A percentile compares a stretch with the other conserved stretches of the same genome.
phyloP scores from a whole-genome alignment of 768 basidiomycete species.

The Infundibulicybe gibba region DNA sequence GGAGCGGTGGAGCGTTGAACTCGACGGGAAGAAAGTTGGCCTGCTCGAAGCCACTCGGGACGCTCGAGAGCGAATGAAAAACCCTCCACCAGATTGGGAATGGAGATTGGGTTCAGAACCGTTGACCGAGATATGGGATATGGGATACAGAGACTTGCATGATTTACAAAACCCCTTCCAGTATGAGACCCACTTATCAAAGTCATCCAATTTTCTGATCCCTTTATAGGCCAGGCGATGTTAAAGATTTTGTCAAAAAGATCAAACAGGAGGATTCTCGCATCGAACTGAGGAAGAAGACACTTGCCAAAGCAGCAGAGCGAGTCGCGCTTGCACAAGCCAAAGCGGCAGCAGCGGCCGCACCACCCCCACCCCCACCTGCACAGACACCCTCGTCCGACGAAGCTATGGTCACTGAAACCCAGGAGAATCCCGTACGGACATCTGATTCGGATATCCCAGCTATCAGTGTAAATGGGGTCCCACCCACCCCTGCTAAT shows the following conservation, averaged over 20 bases:
- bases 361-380: constrained; percentile 11
- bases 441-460: too few species aligned
- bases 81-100: constrained; percentile 58
- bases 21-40: constrained; percentile 47
- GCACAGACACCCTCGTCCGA: constrained; percentile 10
- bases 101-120: constrained; percentile 66
- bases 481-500: constrained; percentile 23
- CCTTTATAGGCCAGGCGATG: constrained; percentile 58
- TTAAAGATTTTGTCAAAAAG: constrained; percentile 72
- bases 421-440: too few species aligned
- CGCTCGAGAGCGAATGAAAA: constrained; percentile 49
- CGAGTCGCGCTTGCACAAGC: constrained; percentile 21
- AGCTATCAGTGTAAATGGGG: too few species aligned
- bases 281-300: constrained; percentile 51
- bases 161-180: constrained; percentile 67
- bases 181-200: constrained; percentile 32
- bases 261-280: constrained; percentile 62
- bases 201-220: constrained; percentile 4
- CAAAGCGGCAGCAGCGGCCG: constrained; percentile 19
- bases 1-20: constrained; percentile 52
- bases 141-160: constrained; percentile 64
- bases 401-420: too few species aligned
- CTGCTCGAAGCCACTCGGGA: constrained; percentile 60
- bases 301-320: constrained; percentile 26
- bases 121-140: constrained; percentile 79